Percentiles rank a stretch among this genome's conserved stretches.
Evolutionary conservation across 768 basidiomycete species (phyloP).

Genomic region (Dentipellis fragilis): DNA sequence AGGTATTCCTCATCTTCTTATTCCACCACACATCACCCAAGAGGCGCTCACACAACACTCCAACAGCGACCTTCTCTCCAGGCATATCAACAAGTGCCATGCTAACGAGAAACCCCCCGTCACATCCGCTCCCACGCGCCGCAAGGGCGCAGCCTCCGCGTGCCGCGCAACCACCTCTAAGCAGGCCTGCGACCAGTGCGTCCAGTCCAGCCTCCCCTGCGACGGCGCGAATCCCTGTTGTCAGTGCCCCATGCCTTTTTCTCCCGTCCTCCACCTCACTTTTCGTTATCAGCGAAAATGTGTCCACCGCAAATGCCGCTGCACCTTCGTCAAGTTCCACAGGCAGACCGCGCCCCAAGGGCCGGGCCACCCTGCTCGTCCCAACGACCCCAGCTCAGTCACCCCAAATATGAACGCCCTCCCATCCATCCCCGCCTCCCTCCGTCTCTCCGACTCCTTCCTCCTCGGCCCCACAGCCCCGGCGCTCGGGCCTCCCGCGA

Average conservation of each 20-base stretch:
- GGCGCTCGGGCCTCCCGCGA: slow-evolving; percentile 1
- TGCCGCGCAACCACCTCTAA: slow-evolving; percentile 71
- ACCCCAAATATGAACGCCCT: slow-evolving; percentile 3
- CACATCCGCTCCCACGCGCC: slow-evolving; percentile 33
- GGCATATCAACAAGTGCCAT: slow-evolving; percentile 86
- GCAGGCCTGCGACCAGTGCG: slow-evolving; percentile 81
- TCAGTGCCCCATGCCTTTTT: slow-evolving; percentile 25
- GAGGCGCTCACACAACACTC: neutral
- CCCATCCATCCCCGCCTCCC: slow-evolving; percentile 2
- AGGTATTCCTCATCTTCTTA: slow-evolving; percentile 36
- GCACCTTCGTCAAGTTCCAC: slow-evolving; percentile 77
- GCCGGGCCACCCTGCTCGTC: slow-evolving; percentile 46
- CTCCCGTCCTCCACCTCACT: slow-evolving; percentile 2
- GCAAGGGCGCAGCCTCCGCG: slow-evolving; percentile 57
- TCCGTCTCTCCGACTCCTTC: slow-evolving; percentile 12
- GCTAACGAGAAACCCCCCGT: slow-evolving; percentile 55
- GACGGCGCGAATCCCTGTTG: slow-evolving; percentile 75
- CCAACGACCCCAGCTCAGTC: slow-evolving; percentile 2
- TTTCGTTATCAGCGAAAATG: slow-evolving; percentile 56
- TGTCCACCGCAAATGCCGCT: slow-evolving; percentile 54
- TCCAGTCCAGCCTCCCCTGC: slow-evolving; percentile 63
- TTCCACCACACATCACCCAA: slow-evolving; percentile 1
- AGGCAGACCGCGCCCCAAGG: slow-evolving; percentile 73
- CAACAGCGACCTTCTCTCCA: slow-evolving; percentile 68
- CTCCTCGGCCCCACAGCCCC: neutral